Evolutionary conservation across 2,329 filamentous ascomycete genomes (phyloP).

Genomic region (Mycogone perniciosa): DNA sequence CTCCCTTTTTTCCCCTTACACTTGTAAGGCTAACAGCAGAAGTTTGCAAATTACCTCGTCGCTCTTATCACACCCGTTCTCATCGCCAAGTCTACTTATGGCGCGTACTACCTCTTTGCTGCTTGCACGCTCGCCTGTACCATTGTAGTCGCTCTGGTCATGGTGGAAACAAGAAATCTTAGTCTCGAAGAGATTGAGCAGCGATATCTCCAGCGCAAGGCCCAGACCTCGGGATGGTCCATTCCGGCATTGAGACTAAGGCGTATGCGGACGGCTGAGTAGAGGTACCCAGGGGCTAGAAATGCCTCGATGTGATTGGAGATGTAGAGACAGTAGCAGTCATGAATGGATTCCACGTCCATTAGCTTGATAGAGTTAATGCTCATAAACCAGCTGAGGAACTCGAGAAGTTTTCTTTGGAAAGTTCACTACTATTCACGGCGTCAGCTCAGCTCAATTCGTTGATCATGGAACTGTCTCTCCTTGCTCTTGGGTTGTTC

Average conservation of each 20-base stretch:
- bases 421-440: too few species aligned
- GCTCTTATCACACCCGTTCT: constrained; percentile 39
- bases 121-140: constrained; percentile 32
- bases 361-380: too few species aligned
- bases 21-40: background rate
- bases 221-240: background rate
- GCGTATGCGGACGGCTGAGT: background rate
- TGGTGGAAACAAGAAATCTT: constrained; percentile 38
- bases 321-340: too few species aligned
- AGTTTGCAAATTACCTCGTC: constrained; percentile 40
- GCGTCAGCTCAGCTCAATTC: too few species aligned
- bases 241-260: constrained; percentile 1
- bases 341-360: too few species aligned
- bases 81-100: constrained; percentile 32
- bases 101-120: constrained; percentile 41
- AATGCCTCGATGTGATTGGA: background rate
- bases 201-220: background rate
- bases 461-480: too few species aligned
- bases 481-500: too few species aligned
- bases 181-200: constrained; percentile 34
- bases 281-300: background rate
- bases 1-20: background rate
- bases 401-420: too few species aligned
- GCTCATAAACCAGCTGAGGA: too few species aligned
- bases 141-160: constrained; percentile 30